Evolutionary conservation across 1,284 basidiomycete species (phyloP).

Genomic region (Volvariella surrecta): DNA sequence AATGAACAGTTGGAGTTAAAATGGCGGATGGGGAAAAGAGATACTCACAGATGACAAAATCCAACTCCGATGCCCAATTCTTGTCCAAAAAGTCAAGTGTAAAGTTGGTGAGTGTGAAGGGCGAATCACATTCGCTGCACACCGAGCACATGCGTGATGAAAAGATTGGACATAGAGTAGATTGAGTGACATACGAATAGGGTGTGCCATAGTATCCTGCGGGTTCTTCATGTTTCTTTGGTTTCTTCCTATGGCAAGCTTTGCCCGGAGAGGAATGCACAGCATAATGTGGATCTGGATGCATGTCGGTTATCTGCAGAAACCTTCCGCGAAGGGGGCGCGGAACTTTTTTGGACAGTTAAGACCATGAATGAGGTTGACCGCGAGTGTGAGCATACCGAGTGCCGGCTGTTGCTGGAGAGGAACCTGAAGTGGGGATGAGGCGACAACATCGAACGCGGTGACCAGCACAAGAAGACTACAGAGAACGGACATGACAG

Average conservation of each 20-base stretch:
- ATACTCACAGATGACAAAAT: constrained; percentile 81
- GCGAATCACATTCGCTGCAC: constrained; percentile 82
- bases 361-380: not conserved
- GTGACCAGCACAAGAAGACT: constrained; percentile 5
- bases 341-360: constrained; percentile 24
- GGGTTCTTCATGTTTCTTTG: constrained; percentile 27
- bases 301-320: constrained; percentile 72
- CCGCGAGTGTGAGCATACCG: constrained; percentile 3
- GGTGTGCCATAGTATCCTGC: constrained; percentile 54
- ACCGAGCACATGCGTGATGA: constrained; percentile 4
- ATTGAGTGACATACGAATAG: constrained; percentile 38
- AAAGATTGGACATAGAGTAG: not conserved
- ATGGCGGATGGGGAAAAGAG: constrained; percentile 14
- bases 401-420: constrained; percentile 13
- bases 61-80: constrained; percentile 78
- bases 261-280: constrained; percentile 39
- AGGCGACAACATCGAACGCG: constrained; percentile 9
- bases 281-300: constrained; percentile 64
- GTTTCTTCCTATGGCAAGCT: constrained; percentile 59
- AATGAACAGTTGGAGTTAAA: constrained; percentile 7
- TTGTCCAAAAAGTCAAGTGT: constrained; percentile 78
- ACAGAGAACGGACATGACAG: constrained; percentile 1
- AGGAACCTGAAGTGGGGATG: constrained; percentile 17
- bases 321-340: constrained; percentile 64
- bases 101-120: constrained; percentile 67